Base-by-base conservation (phyloP, 352 stramenopile species). In the Thalassiosira hispida region DNA sequence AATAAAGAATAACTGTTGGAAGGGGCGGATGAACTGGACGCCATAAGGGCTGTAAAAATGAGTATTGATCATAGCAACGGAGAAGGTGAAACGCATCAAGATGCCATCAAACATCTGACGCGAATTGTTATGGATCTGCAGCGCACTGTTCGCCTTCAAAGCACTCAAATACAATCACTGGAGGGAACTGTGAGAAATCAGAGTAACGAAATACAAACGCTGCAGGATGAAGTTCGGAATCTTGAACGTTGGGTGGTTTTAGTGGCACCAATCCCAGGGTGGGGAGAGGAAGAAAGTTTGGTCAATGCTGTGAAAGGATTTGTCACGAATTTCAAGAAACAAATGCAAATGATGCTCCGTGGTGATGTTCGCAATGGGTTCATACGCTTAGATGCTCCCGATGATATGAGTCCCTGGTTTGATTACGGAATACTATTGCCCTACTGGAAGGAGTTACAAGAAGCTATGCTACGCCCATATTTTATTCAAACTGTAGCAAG, bases 91-190 rank as follows among this genome's bases (percentile, higher is more conserved):
- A n/a, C n/a, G 35, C 35, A 42, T 5, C 35, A 42, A 42, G 35
- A 42, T 42, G 35, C 35, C 55, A 40, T 63, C 55, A n/a, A 63
- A 7, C 4, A 31, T 25, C 55, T 63, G 55, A 40, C 44, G 55
- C 55, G 44, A 31, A 63, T 49, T 7, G 25, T 63, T 8, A 33
- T 33, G 4, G 55, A 63, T 16, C 33, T 63, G 55, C 55, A 40
- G 27, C 55, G 44, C 20, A 49, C 55, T 7, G 55, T 63, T 9
- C 20, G 55, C 4, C 27, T 40, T 20, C 55, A 63, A 38, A 63
- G 25, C 33, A 33, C 9, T 4, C 55, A 63, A 16, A 27, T 63
- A 4, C 20, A 40, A 42, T 42, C 35, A 5, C 35, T 42, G 35
- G 5, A 42, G 12, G 35, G 35, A 5, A 12, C 35, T 5, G 35